Evolutionary conservation across 306 rosid species (phyloP).

Genomic region (Echinosophora koreensis): DNA sequence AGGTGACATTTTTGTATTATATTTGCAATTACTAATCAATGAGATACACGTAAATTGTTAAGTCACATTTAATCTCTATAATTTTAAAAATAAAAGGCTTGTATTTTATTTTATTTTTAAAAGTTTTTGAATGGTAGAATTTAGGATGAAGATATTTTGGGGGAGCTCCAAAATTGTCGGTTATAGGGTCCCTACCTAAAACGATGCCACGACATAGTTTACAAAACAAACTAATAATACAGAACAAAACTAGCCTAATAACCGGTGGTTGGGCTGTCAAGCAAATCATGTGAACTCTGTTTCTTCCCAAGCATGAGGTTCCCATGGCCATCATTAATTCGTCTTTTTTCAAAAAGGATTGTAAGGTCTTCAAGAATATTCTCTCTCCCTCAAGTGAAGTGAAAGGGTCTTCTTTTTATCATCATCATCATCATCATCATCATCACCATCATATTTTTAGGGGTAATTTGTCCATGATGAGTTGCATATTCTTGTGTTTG

Average conservation of each 20-base stretch:
- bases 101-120: too few species aligned
- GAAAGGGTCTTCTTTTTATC: too few species aligned
- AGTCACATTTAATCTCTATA: neutral
- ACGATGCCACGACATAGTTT: slow-evolving; percentile 6
- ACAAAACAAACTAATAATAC: neutral
- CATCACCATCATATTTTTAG: too few species aligned
- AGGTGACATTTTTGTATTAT: neutral
- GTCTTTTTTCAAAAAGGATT: neutral
- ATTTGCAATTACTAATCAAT: neutral
- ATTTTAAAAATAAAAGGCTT: neutral
- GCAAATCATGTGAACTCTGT: slow-evolving; percentile 54
- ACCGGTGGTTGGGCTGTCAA: slow-evolving; percentile 46
- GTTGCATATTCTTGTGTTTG: neutral
- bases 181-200: slow-evolving; percentile 39
- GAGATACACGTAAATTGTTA: neutral
- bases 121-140: neutral
- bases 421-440: too few species aligned
- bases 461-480: neutral
- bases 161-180: slow-evolving; percentile 43
- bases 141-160: slow-evolving; percentile 37
- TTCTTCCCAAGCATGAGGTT: slow-evolving; percentile 46
- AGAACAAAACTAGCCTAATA: slow-evolving; percentile 47
- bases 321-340: slow-evolving; percentile 42
- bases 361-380: slow-evolving; percentile 37
- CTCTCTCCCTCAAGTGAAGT: neutral